phyloP scores from a whole-genome alignment of 2,329 filamentous ascomycete species.

The Tolypocladium sp. region DNA sequence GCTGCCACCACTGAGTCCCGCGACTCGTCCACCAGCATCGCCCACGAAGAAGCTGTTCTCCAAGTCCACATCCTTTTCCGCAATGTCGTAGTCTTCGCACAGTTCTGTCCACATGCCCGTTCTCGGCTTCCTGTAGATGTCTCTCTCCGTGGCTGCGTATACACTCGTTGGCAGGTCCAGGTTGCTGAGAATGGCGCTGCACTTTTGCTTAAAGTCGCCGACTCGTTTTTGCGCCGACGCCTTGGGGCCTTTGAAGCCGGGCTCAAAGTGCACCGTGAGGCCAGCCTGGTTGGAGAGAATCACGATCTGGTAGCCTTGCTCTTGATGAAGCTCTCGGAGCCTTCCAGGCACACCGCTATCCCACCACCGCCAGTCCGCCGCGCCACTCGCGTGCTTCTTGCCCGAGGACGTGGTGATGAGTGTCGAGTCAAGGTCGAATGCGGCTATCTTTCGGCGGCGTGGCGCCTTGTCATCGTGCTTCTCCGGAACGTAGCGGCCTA shows the following conservation, averaged over 20 bases:
- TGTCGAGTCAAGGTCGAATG: conserved; percentile 79
- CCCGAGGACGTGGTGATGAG: conserved; percentile 73
- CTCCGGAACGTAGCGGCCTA: conserved; percentile 59
- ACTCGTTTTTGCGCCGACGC: conserved; percentile 52
- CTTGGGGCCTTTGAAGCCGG: conserved; percentile 58
- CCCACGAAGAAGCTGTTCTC: conserved; percentile 75
- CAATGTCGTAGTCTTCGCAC: conserved; percentile 49
- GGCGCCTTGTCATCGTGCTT: conserved; percentile 15
- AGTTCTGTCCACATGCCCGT: conserved; percentile 75
- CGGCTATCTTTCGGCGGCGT: conserved; percentile 51
- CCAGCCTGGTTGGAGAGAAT: conserved; percentile 87
- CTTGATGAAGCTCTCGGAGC: conserved; percentile 55
- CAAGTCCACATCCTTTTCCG: conserved; percentile 54
- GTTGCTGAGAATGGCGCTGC: conserved; percentile 56
- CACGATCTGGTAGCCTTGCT: conserved; percentile 65
- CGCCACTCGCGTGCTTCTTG: conserved; percentile 63
- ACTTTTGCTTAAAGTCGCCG: conserved; percentile 75
- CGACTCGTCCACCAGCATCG: conserved; percentile 62
- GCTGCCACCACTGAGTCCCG: conserved; percentile 18
- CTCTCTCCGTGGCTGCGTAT: conserved; percentile 79
- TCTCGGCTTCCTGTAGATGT: conserved; percentile 79
- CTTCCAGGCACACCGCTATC: conserved; percentile 57
- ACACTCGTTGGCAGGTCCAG: conserved; percentile 69
- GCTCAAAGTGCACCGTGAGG: conserved; percentile 62
- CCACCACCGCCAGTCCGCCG: conserved; percentile 94